Conservation (phyloP, 768 basidiomycete species). For the Pholiota molesta region DNA sequence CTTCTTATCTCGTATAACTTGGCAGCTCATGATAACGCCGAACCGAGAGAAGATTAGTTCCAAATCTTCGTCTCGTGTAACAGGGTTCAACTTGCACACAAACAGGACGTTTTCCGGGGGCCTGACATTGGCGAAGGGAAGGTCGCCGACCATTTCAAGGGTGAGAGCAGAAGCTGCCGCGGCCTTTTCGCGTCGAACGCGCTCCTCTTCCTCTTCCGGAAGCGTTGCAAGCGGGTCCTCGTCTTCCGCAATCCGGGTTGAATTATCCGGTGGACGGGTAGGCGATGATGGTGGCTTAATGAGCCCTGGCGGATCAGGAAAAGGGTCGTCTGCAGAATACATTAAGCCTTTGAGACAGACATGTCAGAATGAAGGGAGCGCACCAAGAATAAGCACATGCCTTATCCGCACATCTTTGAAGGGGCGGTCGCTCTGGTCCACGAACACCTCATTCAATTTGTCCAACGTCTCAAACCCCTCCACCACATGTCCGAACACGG, state of each 20-base stretch:
- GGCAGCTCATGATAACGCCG: constrained; percentile 95
- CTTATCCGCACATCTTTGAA: constrained; percentile 94
- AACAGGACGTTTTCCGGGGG: constrained; percentile 99
- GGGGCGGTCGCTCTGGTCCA: constrained; percentile 87
- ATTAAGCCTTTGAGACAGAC: constrained; percentile 16
- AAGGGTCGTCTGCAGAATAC: constrained; percentile 83
- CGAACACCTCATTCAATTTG: constrained; percentile 90
- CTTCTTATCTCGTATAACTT: constrained; percentile 94
- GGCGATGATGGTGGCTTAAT: constrained; percentile 76
- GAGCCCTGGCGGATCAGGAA: constrained; percentile 82
- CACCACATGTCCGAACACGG: constrained; percentile 94
- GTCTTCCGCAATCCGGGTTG: constrained; percentile 91
- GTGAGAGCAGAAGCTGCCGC: constrained; percentile 94
- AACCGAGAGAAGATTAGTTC: constrained; percentile 98
- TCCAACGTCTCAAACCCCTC: constrained; percentile 92
- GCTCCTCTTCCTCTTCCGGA: constrained; percentile 87
- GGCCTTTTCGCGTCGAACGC: constrained; percentile 79
- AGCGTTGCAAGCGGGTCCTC: constrained; percentile 85
- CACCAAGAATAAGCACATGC: constrained; percentile 95
- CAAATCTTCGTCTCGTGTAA: constrained; percentile 93
- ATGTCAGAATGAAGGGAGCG: constrained; percentile 13
- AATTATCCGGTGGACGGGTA: constrained; percentile 79
- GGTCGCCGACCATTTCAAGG: constrained; percentile 98
- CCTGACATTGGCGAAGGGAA: constrained; percentile 96
- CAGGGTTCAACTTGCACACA: constrained; percentile 97